phyloP scores from a whole-genome alignment of 345 rosid genomes.

The Eucalyptus sp. region DNA sequence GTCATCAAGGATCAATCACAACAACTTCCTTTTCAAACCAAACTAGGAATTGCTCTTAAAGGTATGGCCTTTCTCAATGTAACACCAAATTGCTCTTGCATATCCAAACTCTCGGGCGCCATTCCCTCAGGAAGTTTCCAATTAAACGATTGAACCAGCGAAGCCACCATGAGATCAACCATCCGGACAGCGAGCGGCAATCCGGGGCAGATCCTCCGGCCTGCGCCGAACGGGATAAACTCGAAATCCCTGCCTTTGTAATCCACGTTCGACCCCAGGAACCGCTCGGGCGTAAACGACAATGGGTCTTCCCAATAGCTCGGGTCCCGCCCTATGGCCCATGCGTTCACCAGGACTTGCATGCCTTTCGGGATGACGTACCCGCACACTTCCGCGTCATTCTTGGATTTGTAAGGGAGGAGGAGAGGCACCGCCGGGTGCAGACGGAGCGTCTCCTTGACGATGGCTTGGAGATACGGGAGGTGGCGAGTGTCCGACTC shows the following conservation, averaged over 20 bases:
- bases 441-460: slow-evolving; percentile 1
- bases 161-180: slow-evolving; percentile 12
- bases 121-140: slow-evolving; percentile 9
- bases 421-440: slow-evolving; percentile 14
- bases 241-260: slow-evolving; percentile 1
- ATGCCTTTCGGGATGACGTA: slow-evolving; percentile 3
- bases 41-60: not conserved
- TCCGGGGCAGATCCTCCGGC: slow-evolving; percentile 20
- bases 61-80: slow-evolving; percentile 3
- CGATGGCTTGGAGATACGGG: not conserved
- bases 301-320: not conserved
- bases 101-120: slow-evolving; percentile 4
- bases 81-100: slow-evolving; percentile 8
- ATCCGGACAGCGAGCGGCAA: slow-evolving; percentile 3
- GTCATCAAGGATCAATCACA: not conserved
- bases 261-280: not conserved
- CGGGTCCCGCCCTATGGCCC: slow-evolving; percentile 12
- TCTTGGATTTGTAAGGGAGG: slow-evolving; percentile 1
- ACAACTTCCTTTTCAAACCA: not conserved
- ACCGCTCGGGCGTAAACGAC: slow-evolving; percentile 3
- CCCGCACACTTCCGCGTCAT: not conserved
- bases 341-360: slow-evolving; percentile 10
- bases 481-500: slow-evolving; percentile 9
- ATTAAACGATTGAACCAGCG: slow-evolving; percentile 4
- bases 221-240: slow-evolving; percentile 16